Evolutionary conservation across 768 basidiomycete species (phyloP).

Genomic region (Pleurotus platypus): DNA sequence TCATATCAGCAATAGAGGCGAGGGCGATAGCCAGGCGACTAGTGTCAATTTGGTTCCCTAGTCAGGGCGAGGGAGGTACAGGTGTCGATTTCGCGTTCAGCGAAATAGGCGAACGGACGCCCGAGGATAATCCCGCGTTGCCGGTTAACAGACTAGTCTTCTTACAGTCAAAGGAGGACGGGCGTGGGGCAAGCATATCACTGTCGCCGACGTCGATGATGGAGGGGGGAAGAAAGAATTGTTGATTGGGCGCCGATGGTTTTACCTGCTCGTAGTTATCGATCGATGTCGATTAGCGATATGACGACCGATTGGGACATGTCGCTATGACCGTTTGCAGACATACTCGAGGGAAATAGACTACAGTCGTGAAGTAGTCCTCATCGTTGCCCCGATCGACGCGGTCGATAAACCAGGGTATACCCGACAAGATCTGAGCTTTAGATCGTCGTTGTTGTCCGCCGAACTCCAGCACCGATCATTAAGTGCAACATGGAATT

Average conservation of each 20-base stretch:
- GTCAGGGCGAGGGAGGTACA: neutral
- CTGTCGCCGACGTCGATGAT: neutral
- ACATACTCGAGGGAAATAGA: neutral
- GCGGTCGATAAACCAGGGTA: conserved; percentile 1
- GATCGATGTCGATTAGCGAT: conserved; percentile 8
- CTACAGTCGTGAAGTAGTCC: neutral
- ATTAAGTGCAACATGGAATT: neutral
- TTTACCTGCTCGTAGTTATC: neutral
- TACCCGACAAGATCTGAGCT: neutral
- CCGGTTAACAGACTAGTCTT: too few relatives aligned
- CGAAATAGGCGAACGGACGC: neutral
- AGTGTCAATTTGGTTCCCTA: neutral
- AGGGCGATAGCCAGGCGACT: neutral
- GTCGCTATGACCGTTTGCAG: neutral
- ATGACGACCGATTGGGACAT: conserved; percentile 6
- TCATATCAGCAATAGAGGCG: conserved; percentile 1
- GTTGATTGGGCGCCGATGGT: neutral
- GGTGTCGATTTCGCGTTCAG: conserved; percentile 1
- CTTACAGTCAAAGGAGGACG: too few relatives aligned
- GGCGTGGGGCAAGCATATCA: too few relatives aligned
- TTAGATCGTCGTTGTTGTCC: neutral
- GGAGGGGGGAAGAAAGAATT: neutral
- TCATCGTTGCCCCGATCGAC: neutral
- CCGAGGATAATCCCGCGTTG: neutral
- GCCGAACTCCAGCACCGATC: neutral